Base-by-base conservation (phyloP, 495 filamentous ascomycete genomes). In the Friedmanniomyces simplex region DNA sequence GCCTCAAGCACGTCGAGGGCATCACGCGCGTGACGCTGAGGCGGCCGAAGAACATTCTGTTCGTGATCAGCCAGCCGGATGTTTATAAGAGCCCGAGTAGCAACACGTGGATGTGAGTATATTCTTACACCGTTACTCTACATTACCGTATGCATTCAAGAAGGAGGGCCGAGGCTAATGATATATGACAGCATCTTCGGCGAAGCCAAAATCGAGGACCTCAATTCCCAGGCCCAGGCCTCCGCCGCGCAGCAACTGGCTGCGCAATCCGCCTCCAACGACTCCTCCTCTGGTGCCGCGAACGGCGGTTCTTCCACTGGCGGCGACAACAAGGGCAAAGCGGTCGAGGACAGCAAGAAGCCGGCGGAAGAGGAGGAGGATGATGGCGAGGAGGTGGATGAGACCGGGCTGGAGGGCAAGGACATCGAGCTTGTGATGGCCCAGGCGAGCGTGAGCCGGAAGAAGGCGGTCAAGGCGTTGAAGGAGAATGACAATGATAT, bases 401-500 rank as follows among this genome's bases (percentile, higher is more conserved):
- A 95, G 61, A 74, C 82, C 45, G 93, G 91, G 58, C 83, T 99
- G 26, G 93, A 99, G 77, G 84, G 86, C 66, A 99, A 99, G 82
- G 93, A 99, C 70, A 97, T 99, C 66, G 94, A 99, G 70, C 79
- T 99, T 32, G 93, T 99, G 70, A 97, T 97, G 90, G 88, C 89
- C 59, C 88, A 98, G 78, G 93, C 93, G 58, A 93, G 78, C 68
- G 93, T 99, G 54, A 93, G 87, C 59, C 78, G 93, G 69, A 96
- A 94, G 79, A 97, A 97, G 82, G 93, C 93, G 55, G 84, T 97
- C 77, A 97, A 96, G 76, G 94, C 94, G 28, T 78, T 99, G 59
- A 91, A 93, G 78, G 89, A 96, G 79, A 96, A 99, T 73, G 89
- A 96, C 75, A 95, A 96, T 67, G 94, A 99, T 73, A 97, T 99